These are phyloP conservation scores for Cordyceps tenuipes DNA, from an alignment of 2,329 filamentous ascomycete genomes.

Conservation along the genomic window DNA sequence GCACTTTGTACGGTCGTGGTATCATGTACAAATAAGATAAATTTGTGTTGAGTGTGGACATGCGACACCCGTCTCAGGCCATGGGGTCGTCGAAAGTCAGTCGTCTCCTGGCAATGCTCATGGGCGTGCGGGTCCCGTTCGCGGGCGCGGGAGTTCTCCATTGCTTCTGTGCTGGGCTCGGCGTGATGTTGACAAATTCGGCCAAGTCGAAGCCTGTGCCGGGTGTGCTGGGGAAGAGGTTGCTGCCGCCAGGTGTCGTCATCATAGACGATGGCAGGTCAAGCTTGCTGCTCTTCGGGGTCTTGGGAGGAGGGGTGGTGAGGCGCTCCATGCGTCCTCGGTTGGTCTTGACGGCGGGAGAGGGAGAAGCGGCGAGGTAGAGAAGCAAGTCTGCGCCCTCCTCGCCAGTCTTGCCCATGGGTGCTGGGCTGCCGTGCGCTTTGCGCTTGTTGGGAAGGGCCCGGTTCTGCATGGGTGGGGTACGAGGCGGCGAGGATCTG, in stretches of 20 bases:
- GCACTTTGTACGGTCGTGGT: slow-evolving; percentile 26
- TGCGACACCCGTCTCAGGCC: slow-evolving; percentile 27
- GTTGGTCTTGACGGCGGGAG: slow-evolving; percentile 57
- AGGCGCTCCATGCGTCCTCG: slow-evolving; percentile 57
- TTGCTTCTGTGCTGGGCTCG: slow-evolving; percentile 81
- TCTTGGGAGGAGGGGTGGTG: slow-evolving; percentile 60
- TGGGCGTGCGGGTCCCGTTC: slow-evolving; percentile 41
- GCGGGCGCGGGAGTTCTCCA: slow-evolving; percentile 72
- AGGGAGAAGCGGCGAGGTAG: slow-evolving; percentile 86
- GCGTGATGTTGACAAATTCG: slow-evolving; percentile 96
- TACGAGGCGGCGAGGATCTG: slow-evolving; percentile 75
- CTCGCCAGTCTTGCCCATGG: slow-evolving; percentile 54
- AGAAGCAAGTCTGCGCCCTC: slow-evolving; percentile 75
- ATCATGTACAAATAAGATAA: slow-evolving; percentile 22
- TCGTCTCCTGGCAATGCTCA: slow-evolving; percentile 62
- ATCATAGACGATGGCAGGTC: slow-evolving; percentile 78
- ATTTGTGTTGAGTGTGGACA: slow-evolving; percentile 1
- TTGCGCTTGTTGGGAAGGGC: slow-evolving; percentile 37
- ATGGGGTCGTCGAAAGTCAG: slow-evolving; percentile 76
- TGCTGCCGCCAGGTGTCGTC: slow-evolving; percentile 70
- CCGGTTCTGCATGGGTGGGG: slow-evolving; percentile 61
- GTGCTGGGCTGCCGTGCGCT: slow-evolving; percentile 36
- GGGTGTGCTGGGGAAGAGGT: slow-evolving; percentile 67
- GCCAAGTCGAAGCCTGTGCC: slow-evolving; percentile 83
- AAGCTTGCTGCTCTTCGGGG: slow-evolving; percentile 49